Conservation (phyloP, 129 eudicot species). For the Ambrosia artemisiifolia region DNA sequence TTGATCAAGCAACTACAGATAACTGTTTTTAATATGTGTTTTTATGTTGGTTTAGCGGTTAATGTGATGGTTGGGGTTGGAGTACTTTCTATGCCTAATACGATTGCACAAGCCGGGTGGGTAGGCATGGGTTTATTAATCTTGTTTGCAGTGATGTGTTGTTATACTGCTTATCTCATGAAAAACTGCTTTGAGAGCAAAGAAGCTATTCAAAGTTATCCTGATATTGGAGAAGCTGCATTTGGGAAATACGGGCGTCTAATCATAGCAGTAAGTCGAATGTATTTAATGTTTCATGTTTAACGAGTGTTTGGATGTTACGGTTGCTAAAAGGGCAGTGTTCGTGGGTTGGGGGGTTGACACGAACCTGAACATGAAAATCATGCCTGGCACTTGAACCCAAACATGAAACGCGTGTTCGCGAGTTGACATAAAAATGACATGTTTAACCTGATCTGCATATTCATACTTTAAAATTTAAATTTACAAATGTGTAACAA, state of each 20-base stretch:
- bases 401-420: too few species aligned
- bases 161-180: conserved; percentile 82
- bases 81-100: conserved; percentile 75
- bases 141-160: conserved; percentile 69
- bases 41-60: conserved; percentile 43
- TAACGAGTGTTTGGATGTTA: neutral
- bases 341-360: too few species aligned
- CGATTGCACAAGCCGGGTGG: conserved; percentile 83
- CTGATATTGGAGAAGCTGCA: conserved; percentile 95
- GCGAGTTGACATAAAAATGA: too few species aligned
- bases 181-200: conserved; percentile 71
- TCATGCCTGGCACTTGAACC: too few species aligned
- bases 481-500: too few species aligned
- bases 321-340: too few species aligned
- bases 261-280: conserved; percentile 55
- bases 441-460: too few species aligned
- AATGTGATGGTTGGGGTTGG: conserved; percentile 93
- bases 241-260: conserved; percentile 93
- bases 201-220: conserved; percentile 58
- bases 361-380: too few species aligned
- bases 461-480: too few species aligned
- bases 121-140: conserved; percentile 49
- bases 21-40: neutral
- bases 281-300: neutral
- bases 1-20: neutral